Percentiles rank a stretch among this genome's conserved stretches.
These are phyloP conservation scores for Aquilaria yunnanensis DNA, from an alignment of 345 rosid genomes.

Conservation along the genomic window DNA sequence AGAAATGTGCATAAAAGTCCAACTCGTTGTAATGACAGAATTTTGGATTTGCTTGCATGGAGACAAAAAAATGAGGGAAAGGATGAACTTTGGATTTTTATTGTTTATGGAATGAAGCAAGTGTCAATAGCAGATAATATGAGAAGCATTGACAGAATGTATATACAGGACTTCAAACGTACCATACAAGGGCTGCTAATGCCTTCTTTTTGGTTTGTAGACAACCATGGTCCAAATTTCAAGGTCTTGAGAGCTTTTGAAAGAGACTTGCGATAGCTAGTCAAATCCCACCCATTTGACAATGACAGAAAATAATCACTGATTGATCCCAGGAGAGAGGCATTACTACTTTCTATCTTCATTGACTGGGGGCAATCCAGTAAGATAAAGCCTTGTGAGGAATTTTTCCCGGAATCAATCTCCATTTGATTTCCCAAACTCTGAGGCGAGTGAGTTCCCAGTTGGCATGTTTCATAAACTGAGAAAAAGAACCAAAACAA, in stretches of 20 bases:
- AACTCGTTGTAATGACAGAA: too few species aligned
- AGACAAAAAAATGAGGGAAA: too few species aligned
- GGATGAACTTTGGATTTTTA: too few species aligned
- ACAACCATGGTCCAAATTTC: conserved; percentile 55
- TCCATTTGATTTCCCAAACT: conserved; percentile 83
- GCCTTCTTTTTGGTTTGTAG: conserved; percentile 86
- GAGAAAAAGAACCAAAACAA: not conserved
- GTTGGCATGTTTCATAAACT: conserved; percentile 94
- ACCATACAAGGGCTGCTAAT: conserved; percentile 69
- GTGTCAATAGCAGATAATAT: too few species aligned
- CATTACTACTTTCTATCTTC: conserved; percentile 92
- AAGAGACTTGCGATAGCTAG: conserved; percentile 90
- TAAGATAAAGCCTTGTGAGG: conserved; percentile 76
- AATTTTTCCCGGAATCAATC: conserved; percentile 58
- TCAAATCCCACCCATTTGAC: conserved; percentile 97
- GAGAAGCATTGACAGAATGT: conserved; percentile 3
- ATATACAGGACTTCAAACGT: conserved; percentile 21
- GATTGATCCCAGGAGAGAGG: conserved; percentile 94
- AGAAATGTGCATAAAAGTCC: too few species aligned
- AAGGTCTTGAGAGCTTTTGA: conserved; percentile 80
- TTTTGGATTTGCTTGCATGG: too few species aligned
- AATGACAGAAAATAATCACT: conserved; percentile 96
- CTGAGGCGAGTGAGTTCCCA: conserved; percentile 91
- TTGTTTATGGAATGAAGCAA: too few species aligned
- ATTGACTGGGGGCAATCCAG: conserved; percentile 96